phyloP scores from a whole-genome alignment of 163 green algal species.

The Dunaliella salina region DNA sequence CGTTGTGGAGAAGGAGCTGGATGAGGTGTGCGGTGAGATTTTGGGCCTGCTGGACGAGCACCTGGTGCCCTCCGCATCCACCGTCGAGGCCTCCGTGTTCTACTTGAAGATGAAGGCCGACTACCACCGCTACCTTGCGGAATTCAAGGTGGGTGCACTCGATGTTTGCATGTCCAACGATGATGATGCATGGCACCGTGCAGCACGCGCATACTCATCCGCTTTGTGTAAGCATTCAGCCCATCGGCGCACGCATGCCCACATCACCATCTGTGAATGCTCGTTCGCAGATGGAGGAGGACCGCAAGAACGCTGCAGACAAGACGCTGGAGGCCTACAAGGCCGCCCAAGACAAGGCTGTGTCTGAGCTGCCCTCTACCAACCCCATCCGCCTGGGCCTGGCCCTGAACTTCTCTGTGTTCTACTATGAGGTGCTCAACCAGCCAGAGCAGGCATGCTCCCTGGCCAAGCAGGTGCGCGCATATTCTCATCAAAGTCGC shows the following conservation, averaged over 20 bases:
- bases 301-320: constrained; percentile 90
- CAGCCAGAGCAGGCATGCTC: constrained; percentile 90
- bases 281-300: constrained; percentile 27
- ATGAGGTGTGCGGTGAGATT: constrained; percentile 93
- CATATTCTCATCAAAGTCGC: too few relatives aligned
- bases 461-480: constrained; percentile 83
- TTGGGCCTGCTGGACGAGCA: constrained; percentile 90
- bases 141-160: constrained; percentile 83
- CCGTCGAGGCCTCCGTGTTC: constrained; percentile 94
- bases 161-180: too few relatives aligned
- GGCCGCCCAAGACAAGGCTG: constrained; percentile 84
- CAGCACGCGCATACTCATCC: too few relatives aligned
- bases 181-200: too few relatives aligned
- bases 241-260: too few relatives aligned
- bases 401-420: constrained; percentile 98
- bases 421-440: constrained; percentile 99
- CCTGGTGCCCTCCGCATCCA: constrained; percentile 86
- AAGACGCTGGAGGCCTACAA: constrained; percentile 94
- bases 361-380: constrained; percentile 86
- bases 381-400: constrained; percentile 83
- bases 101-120: constrained; percentile 98
- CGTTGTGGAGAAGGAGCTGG: constrained; percentile 92
- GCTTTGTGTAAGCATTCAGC: too few relatives aligned
- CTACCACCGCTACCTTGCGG: constrained; percentile 97
- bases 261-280: background rate